Percentiles rank a stretch among this genome's conserved stretches.
Evolutionary conservation across 805 yeast species (phyloP).

Genomic region (Schizosaccharomyces lindneri): DNA sequence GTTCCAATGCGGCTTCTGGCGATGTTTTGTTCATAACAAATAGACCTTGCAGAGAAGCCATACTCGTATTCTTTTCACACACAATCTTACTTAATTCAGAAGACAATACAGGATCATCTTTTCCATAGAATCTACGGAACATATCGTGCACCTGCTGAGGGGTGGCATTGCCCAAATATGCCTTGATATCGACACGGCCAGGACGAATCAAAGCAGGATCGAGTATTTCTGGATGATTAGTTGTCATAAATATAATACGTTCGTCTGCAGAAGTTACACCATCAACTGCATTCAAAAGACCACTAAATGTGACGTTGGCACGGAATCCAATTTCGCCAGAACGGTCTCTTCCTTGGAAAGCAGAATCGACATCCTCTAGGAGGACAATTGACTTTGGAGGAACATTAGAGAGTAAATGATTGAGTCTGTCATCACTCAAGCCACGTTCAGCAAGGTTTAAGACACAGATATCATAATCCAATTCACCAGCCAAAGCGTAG

Average conservation of each 20-base stretch:
- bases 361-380: conserved; percentile 88
- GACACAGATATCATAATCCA: conserved; percentile 87
- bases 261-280: conserved; percentile 97
- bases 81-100: conserved; percentile 13
- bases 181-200: conserved; percentile 75
- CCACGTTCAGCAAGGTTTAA: conserved; percentile 75
- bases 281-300: conserved; percentile 75
- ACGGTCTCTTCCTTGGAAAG: conserved; percentile 63
- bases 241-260: conserved; percentile 89
- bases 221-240: conserved; percentile 82
- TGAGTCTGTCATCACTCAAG: conserved; percentile 78
- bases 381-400: conserved; percentile 71
- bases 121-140: conserved; percentile 64
- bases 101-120: conserved; percentile 17
- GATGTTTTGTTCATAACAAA: conserved; percentile 76
- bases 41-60: conserved; percentile 87
- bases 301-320: conserved; percentile 81
- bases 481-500: conserved; percentile 87
- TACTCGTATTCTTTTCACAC: conserved; percentile 32
- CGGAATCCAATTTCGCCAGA: conserved; percentile 43
- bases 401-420: conserved; percentile 86
- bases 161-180: conserved; percentile 66
- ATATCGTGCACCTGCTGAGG: conserved; percentile 51
- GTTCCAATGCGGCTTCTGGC: conserved; percentile 48
- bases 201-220: conserved; percentile 90